phyloP scores from a whole-genome alignment of 2,329 filamentous ascomycete genomes.

The Colletotrichum graminicola region DNA sequence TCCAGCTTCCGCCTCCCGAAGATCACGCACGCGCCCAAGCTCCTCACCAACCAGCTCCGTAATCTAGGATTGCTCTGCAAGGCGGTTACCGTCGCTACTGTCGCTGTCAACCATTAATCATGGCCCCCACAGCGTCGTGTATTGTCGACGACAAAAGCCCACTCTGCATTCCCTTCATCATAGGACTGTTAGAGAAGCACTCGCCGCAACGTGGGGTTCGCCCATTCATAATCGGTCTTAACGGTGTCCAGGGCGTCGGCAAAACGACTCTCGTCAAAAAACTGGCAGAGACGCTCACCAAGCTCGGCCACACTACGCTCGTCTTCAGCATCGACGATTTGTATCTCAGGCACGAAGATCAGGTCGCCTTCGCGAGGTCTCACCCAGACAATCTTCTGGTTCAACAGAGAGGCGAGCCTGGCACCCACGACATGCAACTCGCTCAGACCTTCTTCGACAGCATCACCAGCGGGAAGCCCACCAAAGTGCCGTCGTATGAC shows the following conservation, averaged over 20 bases:
- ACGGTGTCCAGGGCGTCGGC: conserved; percentile 91
- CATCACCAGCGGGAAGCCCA: conserved; percentile 64
- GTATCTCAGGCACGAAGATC: conserved; percentile 80
- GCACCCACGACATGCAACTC: conserved; percentile 82
- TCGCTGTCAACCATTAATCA: background rate
- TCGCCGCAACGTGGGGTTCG: conserved; percentile 60
- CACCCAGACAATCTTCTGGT: conserved; percentile 81
- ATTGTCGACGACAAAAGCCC: conserved; percentile 83
- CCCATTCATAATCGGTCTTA: conserved; percentile 89
- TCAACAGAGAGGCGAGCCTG: conserved; percentile 86
- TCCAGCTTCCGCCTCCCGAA: conserved; percentile 19
- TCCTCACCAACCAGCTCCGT: background rate
- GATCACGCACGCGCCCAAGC: conserved; percentile 15
- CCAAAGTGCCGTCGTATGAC: conserved; percentile 81
- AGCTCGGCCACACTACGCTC: conserved; percentile 71
- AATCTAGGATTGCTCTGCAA: background rate
- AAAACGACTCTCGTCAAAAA: conserved; percentile 88
- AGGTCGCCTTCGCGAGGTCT: conserved; percentile 72
- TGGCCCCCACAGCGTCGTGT: background rate
- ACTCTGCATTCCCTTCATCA: conserved; percentile 82
- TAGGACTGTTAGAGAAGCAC: conserved; percentile 63
- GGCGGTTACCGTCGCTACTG: background rate
- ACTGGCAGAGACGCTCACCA: conserved; percentile 71
- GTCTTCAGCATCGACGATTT: conserved; percentile 91
- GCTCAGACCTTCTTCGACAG: conserved; percentile 71